These are phyloP conservation scores for Aureobasidium melanogenum DNA, from an alignment of 2,329 filamentous ascomycete genomes.

Conservation along the genomic window DNA sequence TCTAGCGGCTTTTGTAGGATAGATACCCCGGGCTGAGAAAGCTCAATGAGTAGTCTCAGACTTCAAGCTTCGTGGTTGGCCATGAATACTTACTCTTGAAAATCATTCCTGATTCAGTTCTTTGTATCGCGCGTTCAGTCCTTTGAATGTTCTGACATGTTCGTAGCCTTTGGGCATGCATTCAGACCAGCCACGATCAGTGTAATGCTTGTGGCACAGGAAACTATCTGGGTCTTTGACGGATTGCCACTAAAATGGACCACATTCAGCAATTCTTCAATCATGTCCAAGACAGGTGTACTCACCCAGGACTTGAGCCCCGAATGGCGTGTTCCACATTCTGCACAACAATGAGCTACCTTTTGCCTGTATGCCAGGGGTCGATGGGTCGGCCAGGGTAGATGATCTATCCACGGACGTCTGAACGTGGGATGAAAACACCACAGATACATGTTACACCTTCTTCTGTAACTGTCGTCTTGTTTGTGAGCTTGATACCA, in stretches of 20 bases:
- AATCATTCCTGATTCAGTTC: background rate
- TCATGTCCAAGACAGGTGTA: background rate
- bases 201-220: background rate
- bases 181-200: background rate
- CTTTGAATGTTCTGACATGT: background rate
- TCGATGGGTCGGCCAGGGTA: background rate
- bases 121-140: background rate
- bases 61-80: no score
- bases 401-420: no score
- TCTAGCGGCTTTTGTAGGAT: background rate
- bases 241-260: background rate
- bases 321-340: background rate
- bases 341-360: background rate
- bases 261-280: background rate
- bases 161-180: background rate
- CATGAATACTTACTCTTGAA: no score
- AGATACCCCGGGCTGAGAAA: background rate
- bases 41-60: background rate
- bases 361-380: background rate
- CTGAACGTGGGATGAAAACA: background rate
- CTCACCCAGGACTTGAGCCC: background rate
- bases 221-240: background rate
- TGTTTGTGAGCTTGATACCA: background rate
- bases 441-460: background rate
- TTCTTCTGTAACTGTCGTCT: background rate